phyloP scores from a whole-genome alignment of 148 eudicot genomes.

The Pouteria glomerata region DNA sequence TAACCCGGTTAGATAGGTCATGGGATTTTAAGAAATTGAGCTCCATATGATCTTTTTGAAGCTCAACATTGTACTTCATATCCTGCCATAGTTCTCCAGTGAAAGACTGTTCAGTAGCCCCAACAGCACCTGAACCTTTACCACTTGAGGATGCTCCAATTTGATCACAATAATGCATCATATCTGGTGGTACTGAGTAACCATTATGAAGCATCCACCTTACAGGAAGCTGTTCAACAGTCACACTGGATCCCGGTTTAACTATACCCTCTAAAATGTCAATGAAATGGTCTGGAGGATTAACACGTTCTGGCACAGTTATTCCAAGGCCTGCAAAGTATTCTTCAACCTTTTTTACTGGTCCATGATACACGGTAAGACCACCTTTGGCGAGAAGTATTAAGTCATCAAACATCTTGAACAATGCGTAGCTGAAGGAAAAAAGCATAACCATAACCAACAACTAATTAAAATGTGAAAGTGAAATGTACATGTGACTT shows the following conservation, averaged over 20 bases:
- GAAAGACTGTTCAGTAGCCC: conserved; percentile 31
- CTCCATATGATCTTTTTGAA: conserved; percentile 36
- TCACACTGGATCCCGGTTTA: conserved; percentile 55
- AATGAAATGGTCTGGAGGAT: conserved; percentile 90
- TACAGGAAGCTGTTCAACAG: conserved; percentile 84
- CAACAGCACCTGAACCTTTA: conserved; percentile 20
- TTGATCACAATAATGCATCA: conserved; percentile 73
- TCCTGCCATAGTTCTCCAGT: conserved; percentile 45
- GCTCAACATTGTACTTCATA: conserved; percentile 29
- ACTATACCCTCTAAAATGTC: conserved; percentile 85
- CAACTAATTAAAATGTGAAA: not conserved
- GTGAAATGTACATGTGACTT: not conserved
- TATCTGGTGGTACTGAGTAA: conserved; percentile 84
- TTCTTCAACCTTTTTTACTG: conserved; percentile 83
- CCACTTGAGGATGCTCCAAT: conserved; percentile 43
- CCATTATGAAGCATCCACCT: conserved; percentile 98
- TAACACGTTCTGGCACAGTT: conserved; percentile 78
- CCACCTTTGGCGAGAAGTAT: conserved; percentile 97
- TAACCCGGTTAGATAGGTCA: conserved; percentile 60
- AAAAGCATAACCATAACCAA: not conserved
- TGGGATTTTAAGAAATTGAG: conserved; percentile 36
- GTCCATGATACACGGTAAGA: conserved; percentile 81
- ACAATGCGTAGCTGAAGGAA: conserved; percentile 63
- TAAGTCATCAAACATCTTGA: conserved; percentile 95
- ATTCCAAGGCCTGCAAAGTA: conserved; percentile 77